Percentiles rank a stretch among this genome's conserved stretches.
Conservation (phyloP, 768 basidiomycete species). For the Lactarius evosmus region DNA sequence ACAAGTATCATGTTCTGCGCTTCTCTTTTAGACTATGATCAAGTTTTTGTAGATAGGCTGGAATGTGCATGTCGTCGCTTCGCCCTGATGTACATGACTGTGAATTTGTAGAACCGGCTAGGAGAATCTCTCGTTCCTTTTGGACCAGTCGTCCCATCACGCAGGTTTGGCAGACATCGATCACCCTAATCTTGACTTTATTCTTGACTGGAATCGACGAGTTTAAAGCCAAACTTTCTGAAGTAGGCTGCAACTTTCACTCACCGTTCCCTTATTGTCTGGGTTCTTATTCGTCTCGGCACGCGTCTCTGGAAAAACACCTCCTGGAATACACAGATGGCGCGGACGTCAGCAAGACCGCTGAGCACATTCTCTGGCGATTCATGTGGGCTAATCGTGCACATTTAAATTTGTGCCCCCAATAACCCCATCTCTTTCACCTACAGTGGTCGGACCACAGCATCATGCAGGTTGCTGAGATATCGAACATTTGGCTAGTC, state of each 20-base stretch:
- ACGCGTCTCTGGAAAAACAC: conserved; percentile 33
- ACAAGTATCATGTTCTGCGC: conserved; percentile 72
- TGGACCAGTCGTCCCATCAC: conserved; percentile 49
- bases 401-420: conserved; percentile 48
- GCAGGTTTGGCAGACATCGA: conserved; percentile 43
- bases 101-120: conserved; percentile 41
- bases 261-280: background rate
- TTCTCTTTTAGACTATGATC: conserved; percentile 71
- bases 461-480: conserved; percentile 84
- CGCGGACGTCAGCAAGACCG: conserved; percentile 44
- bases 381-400: conserved; percentile 46
- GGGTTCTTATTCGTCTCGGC: background rate
- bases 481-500: conserved; percentile 75
- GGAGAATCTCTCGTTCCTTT: conserved; percentile 49
- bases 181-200: too few species aligned
- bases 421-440: conserved; percentile 45
- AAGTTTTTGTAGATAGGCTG: conserved; percentile 62
- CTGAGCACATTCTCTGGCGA: conserved; percentile 47
- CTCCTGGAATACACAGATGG: conserved; percentile 47
- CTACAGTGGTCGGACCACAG: conserved; percentile 34
- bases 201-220: conserved; percentile 45
- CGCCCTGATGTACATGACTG: background rate
- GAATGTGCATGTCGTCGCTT: conserved; percentile 44
- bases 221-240: conserved; percentile 49
- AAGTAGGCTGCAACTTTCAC: conserved; percentile 26